Evolutionary conservation across 345 rosid species (phyloP).

Genomic region (Murraya koenigii): DNA sequence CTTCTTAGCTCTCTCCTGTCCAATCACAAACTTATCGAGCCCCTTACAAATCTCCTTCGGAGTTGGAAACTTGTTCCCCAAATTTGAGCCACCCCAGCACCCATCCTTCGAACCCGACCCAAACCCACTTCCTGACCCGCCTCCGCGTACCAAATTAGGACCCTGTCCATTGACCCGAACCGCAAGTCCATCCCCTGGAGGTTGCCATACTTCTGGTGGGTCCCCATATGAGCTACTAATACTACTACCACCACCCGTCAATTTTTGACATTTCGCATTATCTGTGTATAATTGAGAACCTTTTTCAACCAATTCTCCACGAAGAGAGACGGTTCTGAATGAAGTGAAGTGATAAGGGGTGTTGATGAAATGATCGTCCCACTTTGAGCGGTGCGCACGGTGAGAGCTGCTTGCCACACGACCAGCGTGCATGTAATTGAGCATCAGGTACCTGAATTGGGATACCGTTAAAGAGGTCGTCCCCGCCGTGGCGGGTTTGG

Average conservation of each 20-base stretch:
- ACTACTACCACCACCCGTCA: constrained; percentile 20
- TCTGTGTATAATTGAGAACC: constrained; percentile 35
- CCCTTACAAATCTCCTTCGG: constrained; percentile 97
- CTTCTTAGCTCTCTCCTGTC: constrained; percentile 97
- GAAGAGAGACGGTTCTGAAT: constrained; percentile 55
- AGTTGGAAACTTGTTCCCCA: constrained; percentile 85
- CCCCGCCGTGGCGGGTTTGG: constrained; percentile 55
- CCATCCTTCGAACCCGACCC: constrained; percentile 65
- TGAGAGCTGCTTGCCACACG: constrained; percentile 33
- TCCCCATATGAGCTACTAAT: constrained; percentile 62
- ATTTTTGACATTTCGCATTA: constrained; percentile 24
- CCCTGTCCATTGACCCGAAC: constrained; percentile 41
- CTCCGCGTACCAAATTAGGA: constrained; percentile 37
- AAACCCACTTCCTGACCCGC: constrained; percentile 35
- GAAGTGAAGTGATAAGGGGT: constrained; percentile 48
- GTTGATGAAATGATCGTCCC: constrained; percentile 45
- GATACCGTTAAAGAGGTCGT: constrained; percentile 56
- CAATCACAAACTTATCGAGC: constrained; percentile 91
- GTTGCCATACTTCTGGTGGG: constrained; percentile 99
- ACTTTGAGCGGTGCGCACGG: constrained; percentile 35
- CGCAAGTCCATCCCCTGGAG: constrained; percentile 82
- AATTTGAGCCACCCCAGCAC: constrained; percentile 89
- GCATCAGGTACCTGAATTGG: constrained; percentile 61
- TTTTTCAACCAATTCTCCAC: constrained; percentile 50
- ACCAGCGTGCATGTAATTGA: constrained; percentile 54